Percentiles rank a stretch among this genome's conserved stretches.
Conservation (phyloP, 164 flowering plant genomes). For the Aristolochia californica region DNA sequence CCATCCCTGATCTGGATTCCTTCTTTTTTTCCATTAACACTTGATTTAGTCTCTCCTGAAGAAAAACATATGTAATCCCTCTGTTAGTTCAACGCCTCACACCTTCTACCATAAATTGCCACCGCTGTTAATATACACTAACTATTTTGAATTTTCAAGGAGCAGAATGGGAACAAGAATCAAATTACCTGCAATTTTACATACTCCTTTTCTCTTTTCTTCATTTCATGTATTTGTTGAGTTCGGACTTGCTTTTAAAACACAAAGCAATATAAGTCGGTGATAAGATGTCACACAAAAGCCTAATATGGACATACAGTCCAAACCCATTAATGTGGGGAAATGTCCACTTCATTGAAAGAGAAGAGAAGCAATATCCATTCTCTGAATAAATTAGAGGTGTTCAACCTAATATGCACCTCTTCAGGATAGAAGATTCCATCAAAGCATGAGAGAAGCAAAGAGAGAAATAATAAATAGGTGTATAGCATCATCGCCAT, state of each 20-base stretch:
- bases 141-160: not conserved
- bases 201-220: conserved; percentile 97
- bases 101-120: not conserved
- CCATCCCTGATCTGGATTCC: conserved; percentile 98
- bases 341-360: too few species aligned
- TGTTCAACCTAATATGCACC: too few species aligned
- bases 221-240: conserved; percentile 95
- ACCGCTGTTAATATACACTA: not conserved
- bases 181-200: conserved; percentile 73
- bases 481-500: too few species aligned
- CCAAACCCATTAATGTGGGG: not conserved
- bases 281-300: not conserved
- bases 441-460: too few species aligned
- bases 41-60: conserved; percentile 87
- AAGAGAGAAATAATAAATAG: too few species aligned
- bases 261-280: not conserved
- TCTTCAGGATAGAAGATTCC: too few species aligned
- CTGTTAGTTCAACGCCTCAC: not conserved
- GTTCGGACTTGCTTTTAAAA: conserved; percentile 80
- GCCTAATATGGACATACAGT: not conserved
- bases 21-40: conserved; percentile 98
- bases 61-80: not conserved
- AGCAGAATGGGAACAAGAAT: not conserved
- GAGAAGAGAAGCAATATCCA: too few species aligned
- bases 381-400: too few species aligned